Conservation (phyloP, 495 filamentous ascomycete species). For the Aspergillus incahuasiensis region DNA sequence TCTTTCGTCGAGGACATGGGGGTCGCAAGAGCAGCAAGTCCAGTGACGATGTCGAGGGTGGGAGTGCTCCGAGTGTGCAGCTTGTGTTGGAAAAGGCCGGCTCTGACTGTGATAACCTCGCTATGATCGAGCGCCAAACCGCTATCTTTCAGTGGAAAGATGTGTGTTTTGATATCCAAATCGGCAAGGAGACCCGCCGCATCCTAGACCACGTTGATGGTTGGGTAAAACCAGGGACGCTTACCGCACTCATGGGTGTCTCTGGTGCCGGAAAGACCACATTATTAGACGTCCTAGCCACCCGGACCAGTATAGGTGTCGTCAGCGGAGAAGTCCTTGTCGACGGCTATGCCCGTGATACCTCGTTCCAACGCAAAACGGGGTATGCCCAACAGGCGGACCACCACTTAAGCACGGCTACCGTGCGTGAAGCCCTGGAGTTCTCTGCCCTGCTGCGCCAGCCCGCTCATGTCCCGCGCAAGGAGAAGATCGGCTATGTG, state of each 20-base stretch:
- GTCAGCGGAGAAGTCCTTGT: slow-evolving; percentile 53
- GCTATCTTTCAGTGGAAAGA: slow-evolving; percentile 66
- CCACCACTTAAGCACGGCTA: slow-evolving; percentile 78
- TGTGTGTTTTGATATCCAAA: slow-evolving; percentile 67
- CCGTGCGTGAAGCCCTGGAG: slow-evolving; percentile 75
- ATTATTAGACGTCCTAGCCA: slow-evolving; percentile 56
- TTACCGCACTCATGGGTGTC: slow-evolving; percentile 48
- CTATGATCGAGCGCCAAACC: too few species aligned
- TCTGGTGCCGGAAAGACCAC: slow-evolving; percentile 66
- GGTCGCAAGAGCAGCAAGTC: too few species aligned
- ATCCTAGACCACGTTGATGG: slow-evolving; percentile 62
- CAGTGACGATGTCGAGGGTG: too few species aligned
- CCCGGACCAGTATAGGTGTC: slow-evolving; percentile 48
- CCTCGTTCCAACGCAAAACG: slow-evolving; percentile 86
- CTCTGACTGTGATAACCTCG: neutral
- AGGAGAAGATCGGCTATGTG: slow-evolving; percentile 83
- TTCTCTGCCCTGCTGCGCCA: slow-evolving; percentile 86
- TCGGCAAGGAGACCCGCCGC: slow-evolving; percentile 52
- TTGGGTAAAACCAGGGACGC: slow-evolving; percentile 60
- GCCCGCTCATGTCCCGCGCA: slow-evolving; percentile 60
- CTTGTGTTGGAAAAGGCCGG: too few species aligned
- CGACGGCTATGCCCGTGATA: slow-evolving; percentile 54
- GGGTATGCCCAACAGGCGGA: slow-evolving; percentile 97
- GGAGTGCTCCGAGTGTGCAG: too few species aligned
- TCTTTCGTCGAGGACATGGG: slow-evolving; percentile 46